Evolutionary conservation across 352 stramenopile genomes (phyloP).

Genomic region (Pythium rhizo-oryzae): DNA sequence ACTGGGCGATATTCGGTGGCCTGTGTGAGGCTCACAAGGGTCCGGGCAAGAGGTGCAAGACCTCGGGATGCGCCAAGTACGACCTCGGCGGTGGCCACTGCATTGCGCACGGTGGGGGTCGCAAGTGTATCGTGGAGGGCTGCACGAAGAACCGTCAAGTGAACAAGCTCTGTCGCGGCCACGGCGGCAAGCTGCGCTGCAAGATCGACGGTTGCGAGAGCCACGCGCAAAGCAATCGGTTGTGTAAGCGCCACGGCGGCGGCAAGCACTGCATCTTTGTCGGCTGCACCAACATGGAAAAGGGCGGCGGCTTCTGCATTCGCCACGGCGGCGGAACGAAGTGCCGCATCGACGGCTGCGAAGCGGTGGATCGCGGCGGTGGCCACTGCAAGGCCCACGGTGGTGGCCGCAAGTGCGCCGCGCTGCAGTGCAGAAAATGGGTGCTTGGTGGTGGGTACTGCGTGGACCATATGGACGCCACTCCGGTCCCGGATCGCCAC

Average conservation of each 20-base stretch:
- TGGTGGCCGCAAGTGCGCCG: slow-evolving; percentile 77
- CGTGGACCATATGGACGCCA: slow-evolving; percentile 53
- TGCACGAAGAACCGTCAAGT: slow-evolving; percentile 88
- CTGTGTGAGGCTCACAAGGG: slow-evolving; percentile 81
- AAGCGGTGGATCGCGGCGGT: slow-evolving; percentile 78
- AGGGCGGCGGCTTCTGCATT: slow-evolving; percentile 82
- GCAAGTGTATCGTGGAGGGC: slow-evolving; percentile 70
- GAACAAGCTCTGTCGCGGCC: slow-evolving; percentile 81
- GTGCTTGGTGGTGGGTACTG: slow-evolving; percentile 80
- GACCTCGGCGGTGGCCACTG: slow-evolving; percentile 81
- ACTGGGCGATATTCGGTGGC: slow-evolving; percentile 80
- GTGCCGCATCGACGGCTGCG: slow-evolving; percentile 67
- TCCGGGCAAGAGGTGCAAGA: slow-evolving; percentile 80
- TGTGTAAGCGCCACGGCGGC: slow-evolving; percentile 85
- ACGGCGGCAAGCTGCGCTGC: slow-evolving; percentile 76
- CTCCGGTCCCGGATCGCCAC: slow-evolving; percentile 30
- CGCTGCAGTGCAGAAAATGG: slow-evolving; percentile 77
- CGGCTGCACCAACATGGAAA: slow-evolving; percentile 84
- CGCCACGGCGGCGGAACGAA: slow-evolving; percentile 74
- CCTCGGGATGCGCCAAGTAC: slow-evolving; percentile 74
- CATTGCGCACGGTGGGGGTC: slow-evolving; percentile 72
- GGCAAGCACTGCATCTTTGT: slow-evolving; percentile 69
- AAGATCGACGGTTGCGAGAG: slow-evolving; percentile 68
- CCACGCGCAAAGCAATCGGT: slow-evolving; percentile 76
- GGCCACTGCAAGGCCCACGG: slow-evolving; percentile 81